phyloP scores from a whole-genome alignment of 495 filamentous ascomycete genomes.

The Daldinia loculata region DNA sequence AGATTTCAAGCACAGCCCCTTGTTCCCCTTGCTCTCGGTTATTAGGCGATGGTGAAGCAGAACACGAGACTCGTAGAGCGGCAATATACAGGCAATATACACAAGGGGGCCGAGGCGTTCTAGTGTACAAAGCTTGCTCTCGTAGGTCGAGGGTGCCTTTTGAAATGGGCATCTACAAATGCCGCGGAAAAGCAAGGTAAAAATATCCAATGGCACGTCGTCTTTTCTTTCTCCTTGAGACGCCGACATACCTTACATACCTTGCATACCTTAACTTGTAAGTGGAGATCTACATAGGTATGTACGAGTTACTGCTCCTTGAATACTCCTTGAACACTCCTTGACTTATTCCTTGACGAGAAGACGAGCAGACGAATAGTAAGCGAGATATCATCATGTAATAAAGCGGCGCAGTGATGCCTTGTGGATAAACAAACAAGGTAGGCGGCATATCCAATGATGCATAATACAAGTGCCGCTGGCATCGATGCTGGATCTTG shows the following conservation, averaged over 20 bases:
- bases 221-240: constrained; percentile 10
- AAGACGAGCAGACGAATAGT: constrained; percentile 17
- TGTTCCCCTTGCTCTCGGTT: background rate
- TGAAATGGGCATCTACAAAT: background rate
- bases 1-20: constrained; percentile 8
- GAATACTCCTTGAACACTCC: constrained; percentile 2
- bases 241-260: background rate
- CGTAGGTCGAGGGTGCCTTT: background rate
- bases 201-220: background rate
- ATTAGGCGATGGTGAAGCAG: constrained; percentile 13
- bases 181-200: background rate
- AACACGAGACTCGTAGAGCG: constrained; percentile 3
- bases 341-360: background rate
- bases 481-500: constrained; percentile 31
- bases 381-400: constrained; percentile 40
- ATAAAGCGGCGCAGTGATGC: constrained; percentile 30
- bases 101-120: background rate
- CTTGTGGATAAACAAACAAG: constrained; percentile 26
- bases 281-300: background rate
- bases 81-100: constrained; percentile 2
- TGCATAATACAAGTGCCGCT: constrained; percentile 29
- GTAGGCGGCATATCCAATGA: constrained; percentile 18
- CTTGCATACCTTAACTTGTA: background rate
- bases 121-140: background rate
- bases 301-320: constrained; percentile 1